Conservation (phyloP, 495 filamentous ascomycete genomes). For the Cercophora sp. region DNA sequence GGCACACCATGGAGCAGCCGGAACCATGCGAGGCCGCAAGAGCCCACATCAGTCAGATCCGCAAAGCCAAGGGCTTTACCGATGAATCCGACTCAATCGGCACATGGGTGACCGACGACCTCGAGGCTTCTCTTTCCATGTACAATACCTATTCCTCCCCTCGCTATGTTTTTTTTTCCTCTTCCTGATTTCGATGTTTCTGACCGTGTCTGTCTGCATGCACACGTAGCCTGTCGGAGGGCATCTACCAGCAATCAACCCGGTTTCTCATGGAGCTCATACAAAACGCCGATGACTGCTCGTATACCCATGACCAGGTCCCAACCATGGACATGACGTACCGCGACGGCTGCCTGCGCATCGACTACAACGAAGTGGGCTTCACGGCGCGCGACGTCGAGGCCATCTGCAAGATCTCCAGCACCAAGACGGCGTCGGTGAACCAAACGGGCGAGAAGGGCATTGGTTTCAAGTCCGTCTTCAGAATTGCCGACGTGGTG, state of each 20-base stretch:
- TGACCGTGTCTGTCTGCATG: too few relatives aligned
- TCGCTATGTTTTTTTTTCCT: too few relatives aligned
- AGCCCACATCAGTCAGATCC: too few relatives aligned
- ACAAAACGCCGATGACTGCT: constrained; percentile 3
- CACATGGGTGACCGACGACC: too few relatives aligned
- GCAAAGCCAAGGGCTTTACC: too few relatives aligned
- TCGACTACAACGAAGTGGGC: neutral
- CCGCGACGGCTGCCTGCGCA: neutral
- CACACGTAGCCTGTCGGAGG: neutral
- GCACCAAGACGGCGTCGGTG: neutral
- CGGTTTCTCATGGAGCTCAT: neutral
- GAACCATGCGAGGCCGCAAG: too few relatives aligned
- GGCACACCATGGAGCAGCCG: too few relatives aligned
- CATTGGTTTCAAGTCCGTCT: constrained; percentile 5
- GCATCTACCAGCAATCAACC: neutral
- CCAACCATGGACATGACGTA: neutral
- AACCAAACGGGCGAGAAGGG: neutral
- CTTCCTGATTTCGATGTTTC: too few relatives aligned
- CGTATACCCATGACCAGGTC: neutral
- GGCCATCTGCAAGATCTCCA: neutral
- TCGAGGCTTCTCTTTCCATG: too few relatives aligned
- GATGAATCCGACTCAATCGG: too few relatives aligned
- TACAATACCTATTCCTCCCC: too few relatives aligned
- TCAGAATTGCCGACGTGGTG: neutral
- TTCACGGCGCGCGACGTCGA: neutral